These are phyloP conservation scores for Berkeleyomyces rouxiae DNA, from an alignment of 2,329 filamentous ascomycete species.

Conservation along the genomic window DNA sequence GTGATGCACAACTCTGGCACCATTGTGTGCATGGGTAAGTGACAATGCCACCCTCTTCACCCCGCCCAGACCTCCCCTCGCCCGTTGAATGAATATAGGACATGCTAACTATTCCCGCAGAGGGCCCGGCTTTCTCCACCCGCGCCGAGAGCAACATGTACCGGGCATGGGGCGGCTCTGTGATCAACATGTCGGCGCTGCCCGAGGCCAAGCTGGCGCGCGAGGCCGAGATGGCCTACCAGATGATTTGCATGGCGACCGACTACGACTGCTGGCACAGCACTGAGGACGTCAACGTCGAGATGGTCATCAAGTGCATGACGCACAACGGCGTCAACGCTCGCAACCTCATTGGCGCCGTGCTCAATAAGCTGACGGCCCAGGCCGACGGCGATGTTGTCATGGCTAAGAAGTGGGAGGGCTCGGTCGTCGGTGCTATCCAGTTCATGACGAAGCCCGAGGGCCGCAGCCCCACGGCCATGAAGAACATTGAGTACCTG, in stretches of 20 bases:
- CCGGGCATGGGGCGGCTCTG: constrained; percentile 77
- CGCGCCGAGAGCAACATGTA: constrained; percentile 93
- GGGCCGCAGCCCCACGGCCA: constrained; percentile 55
- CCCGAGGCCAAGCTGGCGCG: constrained; percentile 92
- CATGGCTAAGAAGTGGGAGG: constrained; percentile 64
- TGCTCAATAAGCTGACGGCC: constrained; percentile 70
- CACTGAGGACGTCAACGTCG: constrained; percentile 71
- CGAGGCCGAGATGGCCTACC: constrained; percentile 91
- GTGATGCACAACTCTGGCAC: constrained; percentile 70
- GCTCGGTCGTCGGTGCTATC: constrained; percentile 59
- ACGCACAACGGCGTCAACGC: constrained; percentile 82
- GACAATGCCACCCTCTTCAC: background rate
- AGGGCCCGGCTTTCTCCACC: constrained; percentile 96
- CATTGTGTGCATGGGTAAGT: constrained; percentile 77
- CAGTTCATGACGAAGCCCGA: constrained; percentile 66
- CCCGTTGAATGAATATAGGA: background rate
- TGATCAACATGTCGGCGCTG: constrained; percentile 96
- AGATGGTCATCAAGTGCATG: constrained; percentile 97
- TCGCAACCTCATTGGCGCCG: constrained; percentile 64
- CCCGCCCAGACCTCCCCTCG: background rate
- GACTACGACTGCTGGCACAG: constrained; percentile 98
- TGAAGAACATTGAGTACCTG: constrained; percentile 68
- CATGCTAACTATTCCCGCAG: constrained; percentile 25
- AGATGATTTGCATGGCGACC: constrained; percentile 98
- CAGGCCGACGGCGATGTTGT: constrained; percentile 62